Base-by-base conservation (phyloP, 257 asterid species). In the Agastache rugosa region DNA sequence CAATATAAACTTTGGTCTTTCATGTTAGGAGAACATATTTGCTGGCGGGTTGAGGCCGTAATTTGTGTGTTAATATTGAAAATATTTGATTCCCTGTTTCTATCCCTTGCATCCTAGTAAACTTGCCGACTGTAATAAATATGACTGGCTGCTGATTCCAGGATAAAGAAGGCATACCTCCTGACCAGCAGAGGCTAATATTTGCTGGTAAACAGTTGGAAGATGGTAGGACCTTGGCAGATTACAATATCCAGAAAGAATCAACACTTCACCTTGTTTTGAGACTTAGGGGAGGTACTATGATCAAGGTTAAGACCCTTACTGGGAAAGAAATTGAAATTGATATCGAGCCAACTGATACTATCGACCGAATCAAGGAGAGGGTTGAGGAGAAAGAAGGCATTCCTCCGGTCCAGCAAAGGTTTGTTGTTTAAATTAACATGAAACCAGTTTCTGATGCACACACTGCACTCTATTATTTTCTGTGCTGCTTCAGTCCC, bases 331-430 rank as follows among this genome's bases (percentile, higher is more conserved):
- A 89, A 77, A 87, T 85, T 58, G 92, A 87, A 75, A 85, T 85
- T 6, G 96, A 89, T 59, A 86, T 90, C 22, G 96, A 90, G 78
- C 96, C 87, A 11, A 84, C 78, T n/a, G 93, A 90, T 72, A 90
- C 96, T 55, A 84, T 90, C 51, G 91, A 87, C 70, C 79, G 91
- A 69, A 83, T 90, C 23, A 90, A 90, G 85, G 96, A 87, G 77
- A 85, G 91, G 55, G 89, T 87, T 29, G 91, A 87, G 82, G 96
- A 90, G 89, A 90, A 90, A 73, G 96, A 87, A 80, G 96, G 96
- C 68, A 90, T 90, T 23, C 96, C 96, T 39, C 91, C 93, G 0
- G 83, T 85, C 69, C 91, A 85, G 72, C 96, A 89, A 78, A 89
- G 96, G 96, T 87, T 48, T 53, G 81, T 67, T 10, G 5, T 51